Conservation (phyloP, 2,329 filamentous ascomycete genomes). For the Tolypocladium ovalisporum region DNA sequence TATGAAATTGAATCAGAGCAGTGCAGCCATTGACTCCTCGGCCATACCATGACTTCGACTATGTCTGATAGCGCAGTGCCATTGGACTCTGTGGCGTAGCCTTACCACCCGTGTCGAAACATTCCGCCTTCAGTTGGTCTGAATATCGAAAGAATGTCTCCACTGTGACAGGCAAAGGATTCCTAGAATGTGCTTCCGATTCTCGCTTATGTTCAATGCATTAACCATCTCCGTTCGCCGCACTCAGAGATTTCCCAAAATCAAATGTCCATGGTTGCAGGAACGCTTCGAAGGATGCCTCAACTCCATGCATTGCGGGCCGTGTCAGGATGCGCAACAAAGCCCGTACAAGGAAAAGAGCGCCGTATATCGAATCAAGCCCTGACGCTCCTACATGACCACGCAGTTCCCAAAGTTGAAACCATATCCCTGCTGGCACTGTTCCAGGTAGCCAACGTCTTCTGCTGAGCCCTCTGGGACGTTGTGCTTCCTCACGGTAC, state of each 20-base stretch:
- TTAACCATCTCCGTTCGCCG: neutral
- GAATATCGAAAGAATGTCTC: neutral
- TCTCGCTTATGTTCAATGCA: neutral
- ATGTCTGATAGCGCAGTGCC: too few relatives aligned
- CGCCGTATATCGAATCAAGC: neutral
- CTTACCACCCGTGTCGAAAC: too few relatives aligned
- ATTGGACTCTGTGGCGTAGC: too few relatives aligned
- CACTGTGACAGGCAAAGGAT: neutral
- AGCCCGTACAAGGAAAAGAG: neutral
- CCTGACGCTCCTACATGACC: conserved; percentile 33
- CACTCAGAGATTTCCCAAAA: neutral
- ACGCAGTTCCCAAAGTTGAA: conserved; percentile 33
- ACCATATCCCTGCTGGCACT: conserved; percentile 41
- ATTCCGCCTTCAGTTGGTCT: too few relatives aligned
- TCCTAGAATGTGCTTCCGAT: neutral
- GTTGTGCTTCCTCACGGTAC: conserved; percentile 56
- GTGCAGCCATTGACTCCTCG: too few relatives aligned
- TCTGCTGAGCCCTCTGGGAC: conserved; percentile 49
- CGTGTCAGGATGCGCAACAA: neutral
- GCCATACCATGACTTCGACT: too few relatives aligned
- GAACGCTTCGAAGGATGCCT: neutral
- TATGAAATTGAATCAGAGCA: too few relatives aligned
- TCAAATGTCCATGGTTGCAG: neutral
- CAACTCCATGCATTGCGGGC: neutral
- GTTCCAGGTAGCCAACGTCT: conserved; percentile 70